Evolutionary conservation across 441 rosid genomes (phyloP).

Genomic region (Erodium texanum): DNA sequence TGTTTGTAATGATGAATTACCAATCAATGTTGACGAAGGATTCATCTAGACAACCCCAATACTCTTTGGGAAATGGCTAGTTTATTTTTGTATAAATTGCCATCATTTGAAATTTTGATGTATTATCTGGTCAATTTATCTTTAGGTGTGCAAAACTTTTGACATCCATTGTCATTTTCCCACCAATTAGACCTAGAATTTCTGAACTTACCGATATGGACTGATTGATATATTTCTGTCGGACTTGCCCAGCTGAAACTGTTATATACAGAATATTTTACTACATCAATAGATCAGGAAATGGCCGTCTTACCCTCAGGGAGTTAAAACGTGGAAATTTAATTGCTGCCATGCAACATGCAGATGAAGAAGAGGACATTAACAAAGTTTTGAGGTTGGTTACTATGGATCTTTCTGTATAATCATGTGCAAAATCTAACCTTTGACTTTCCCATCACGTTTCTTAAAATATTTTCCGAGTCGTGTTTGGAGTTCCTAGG

Average conservation of each 20-base stretch:
- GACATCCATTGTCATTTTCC: not conserved
- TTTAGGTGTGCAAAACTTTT: not conserved
- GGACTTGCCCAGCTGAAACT: slow-evolving; percentile 76
- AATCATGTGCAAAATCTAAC: not conserved
- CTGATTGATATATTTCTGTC: slow-evolving; percentile 10
- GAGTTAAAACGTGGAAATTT: slow-evolving; percentile 88
- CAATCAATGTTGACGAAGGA: not conserved
- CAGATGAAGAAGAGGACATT: slow-evolving; percentile 96
- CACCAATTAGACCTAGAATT: not conserved
- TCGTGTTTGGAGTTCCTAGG: slow-evolving; percentile 1
- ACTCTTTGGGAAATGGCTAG: not conserved
- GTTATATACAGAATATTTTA: slow-evolving; percentile 92
- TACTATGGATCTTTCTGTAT: slow-evolving; percentile 6
- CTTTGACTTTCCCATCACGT: not conserved
- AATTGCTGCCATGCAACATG: slow-evolving; percentile 79
- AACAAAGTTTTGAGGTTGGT: slow-evolving; percentile 91
- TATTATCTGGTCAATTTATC: not conserved
- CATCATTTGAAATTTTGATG: not conserved
- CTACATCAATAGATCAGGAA: slow-evolving; percentile 83
- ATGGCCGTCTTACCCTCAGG: slow-evolving; percentile 75
- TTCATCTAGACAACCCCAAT: not conserved
- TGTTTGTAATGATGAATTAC: not conserved
- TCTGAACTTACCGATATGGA: slow-evolving; percentile 14
- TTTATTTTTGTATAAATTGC: not conserved
- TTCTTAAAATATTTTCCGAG: not conserved